These are phyloP conservation scores for Sugiyamaella japonica DNA, from an alignment of 1,139 yeast genomes.

Conservation along the genomic window DNA sequence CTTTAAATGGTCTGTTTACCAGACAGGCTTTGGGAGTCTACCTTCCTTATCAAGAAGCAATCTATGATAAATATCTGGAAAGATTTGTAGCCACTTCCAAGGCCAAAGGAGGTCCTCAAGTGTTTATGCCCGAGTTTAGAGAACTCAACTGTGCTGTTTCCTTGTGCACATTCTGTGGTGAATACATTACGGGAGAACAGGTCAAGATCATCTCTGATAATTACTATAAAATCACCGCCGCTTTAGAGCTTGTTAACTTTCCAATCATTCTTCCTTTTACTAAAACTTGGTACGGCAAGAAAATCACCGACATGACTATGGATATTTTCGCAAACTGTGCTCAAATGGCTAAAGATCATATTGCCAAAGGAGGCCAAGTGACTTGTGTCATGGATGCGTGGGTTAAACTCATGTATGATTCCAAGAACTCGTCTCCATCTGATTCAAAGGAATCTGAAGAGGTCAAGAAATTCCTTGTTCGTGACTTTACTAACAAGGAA, in stretches of 20 bases:
- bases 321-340: conserved; percentile 86
- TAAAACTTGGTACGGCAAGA: conserved; percentile 96
- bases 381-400: conserved; percentile 94
- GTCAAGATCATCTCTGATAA: conserved; percentile 85
- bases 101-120: conserved; percentile 55
- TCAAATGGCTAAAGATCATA: conserved; percentile 74
- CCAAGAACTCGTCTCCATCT: conserved; percentile 43
- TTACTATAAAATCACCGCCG: conserved; percentile 88
- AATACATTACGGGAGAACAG: conserved; percentile 87
- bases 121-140: conserved; percentile 90
- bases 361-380: conserved; percentile 76
- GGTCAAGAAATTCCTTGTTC: conserved; percentile 58
- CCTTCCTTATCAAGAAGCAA: conserved; percentile 77
- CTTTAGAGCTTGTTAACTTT: conserved; percentile 94
- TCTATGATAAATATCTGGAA: conserved; percentile 78
- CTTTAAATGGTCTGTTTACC: conserved; percentile 86
- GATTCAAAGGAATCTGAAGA: conserved; percentile 43
- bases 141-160: conserved; percentile 95
- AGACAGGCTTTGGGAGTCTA: conserved; percentile 78
- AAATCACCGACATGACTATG: conserved; percentile 92
- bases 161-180: conserved; percentile 92
- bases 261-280: conserved; percentile 95
- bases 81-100: conserved; percentile 58
- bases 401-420: conserved; percentile 81
- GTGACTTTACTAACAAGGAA: conserved; percentile 87